Base-by-base conservation (phyloP, 306 rosid genomes). In the Dryas octopetala region DNA sequence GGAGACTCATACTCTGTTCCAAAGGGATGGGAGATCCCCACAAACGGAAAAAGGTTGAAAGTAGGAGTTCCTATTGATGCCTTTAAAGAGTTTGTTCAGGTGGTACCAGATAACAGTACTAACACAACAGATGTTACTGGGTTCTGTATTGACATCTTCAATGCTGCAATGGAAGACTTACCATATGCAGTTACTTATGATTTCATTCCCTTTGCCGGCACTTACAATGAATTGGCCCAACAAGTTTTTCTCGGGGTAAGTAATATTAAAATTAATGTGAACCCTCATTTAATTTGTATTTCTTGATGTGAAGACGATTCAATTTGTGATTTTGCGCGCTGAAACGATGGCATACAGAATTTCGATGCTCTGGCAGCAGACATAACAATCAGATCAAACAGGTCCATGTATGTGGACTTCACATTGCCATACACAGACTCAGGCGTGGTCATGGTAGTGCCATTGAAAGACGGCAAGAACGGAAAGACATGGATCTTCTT, bases 371-470 rank as follows among this genome's bases (percentile, higher is more conserved):
- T 43, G 14, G 74, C 62, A 0, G 74, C 60, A 57, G 74, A 40
- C 17, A 47, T 28, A 7, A 57, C 91, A 0, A 80, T 84, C 51
- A 43, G 61, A 41, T 74, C 74, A 44, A 68, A 82, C 12, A 78
- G 87, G 65, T 81, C 91, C 3, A 68, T 32, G 4, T 78, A 51
- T 47, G 84, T 82, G 13, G 85, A 87, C 66, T 87, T 82, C 62
- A 80, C 88, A 4, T 62, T 82, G 71, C 91, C 91, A 0, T 84
- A 68, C 74, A 82, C 88, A 3, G 84, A 87, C 72, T 82, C 88
- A 40, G 87, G 88, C 0, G 84, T 86, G 5, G 78, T 84, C 6
- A 78, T 84, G 84, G 76, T 87, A 1, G 88, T 84, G 54, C 83
- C 70, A 48, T 16, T 66, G 5, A 75, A 52, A 64, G 80, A 80